Base-by-base conservation (phyloP, 139 green algal species). In the Chlamydomonas incerta region DNA sequence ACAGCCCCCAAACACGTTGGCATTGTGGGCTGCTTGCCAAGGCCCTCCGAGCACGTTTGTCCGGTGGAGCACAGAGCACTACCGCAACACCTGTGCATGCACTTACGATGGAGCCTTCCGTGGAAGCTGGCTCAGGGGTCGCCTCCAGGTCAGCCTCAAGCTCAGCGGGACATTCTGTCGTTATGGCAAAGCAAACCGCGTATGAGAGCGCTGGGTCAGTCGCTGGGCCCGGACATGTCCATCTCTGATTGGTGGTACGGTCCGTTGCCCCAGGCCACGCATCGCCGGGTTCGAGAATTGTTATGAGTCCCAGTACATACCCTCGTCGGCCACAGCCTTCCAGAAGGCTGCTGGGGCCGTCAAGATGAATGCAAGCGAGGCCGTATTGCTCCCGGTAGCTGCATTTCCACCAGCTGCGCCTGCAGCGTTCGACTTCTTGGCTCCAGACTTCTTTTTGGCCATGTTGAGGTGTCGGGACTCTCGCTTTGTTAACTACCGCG, bases 121-220 rank as follows among this genome's bases (percentile, higher is more conserved):
- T 35, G 1, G 58, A 57, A 10, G 57, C 57, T 9, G 74, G 74
- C 28, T 55, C 15, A n/a, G 74, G 58, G 8, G 31, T 71, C 3
- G 34, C 34, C 35, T 82, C 74, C 29, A 72, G 29, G 28, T 82
- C 74, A 26, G 70, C 74, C 2, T 82, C 74, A 0, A 82, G 18
- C 10, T 82, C 57, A 0, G 74, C 55, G 18, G 74, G 74, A 21
- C 31, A 47, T 6, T 70, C 74, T 82, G 74, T 24, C 47, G 13
- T 37, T 5, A 50, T 52, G 29, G 33, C 68, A n/a, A 29, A 26
- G 31, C 1, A 13, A 72, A n/a, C 4, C 4, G 66, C 24, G 66
- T 5, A 28, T 3, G n/a, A 21, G 66, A 11, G 4, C 28, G 11
- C 8, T 50, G 41, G 41, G 41, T 50, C 5, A 50, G 41, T n/a